Conservation (phyloP, 495 filamentous ascomycete genomes). For the Aspergillus coremiiformis region DNA sequence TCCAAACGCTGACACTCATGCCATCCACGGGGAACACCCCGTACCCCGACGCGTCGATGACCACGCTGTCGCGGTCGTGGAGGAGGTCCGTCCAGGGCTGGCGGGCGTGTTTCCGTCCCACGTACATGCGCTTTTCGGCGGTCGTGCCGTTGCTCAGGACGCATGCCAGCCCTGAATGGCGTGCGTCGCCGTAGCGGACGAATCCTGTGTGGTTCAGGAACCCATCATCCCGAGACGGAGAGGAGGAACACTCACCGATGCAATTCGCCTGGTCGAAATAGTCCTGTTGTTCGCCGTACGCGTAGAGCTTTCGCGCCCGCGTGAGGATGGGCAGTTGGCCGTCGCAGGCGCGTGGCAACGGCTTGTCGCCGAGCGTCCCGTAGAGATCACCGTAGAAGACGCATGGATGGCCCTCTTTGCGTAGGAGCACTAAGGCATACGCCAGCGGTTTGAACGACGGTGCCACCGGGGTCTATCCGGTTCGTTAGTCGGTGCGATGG, state of each 20-base stretch:
- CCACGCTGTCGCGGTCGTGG: conserved; percentile 35
- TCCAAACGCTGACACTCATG: conserved; percentile 54
- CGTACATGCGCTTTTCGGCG: conserved; percentile 50
- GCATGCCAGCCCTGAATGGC: conserved; percentile 49
- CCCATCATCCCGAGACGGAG: too few species aligned
- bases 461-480: conserved; percentile 45
- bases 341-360: conserved; percentile 51
- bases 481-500: too few species aligned
- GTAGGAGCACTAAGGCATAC: conserved; percentile 60
- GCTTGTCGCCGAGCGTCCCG: conserved; percentile 47
- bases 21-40: conserved; percentile 46
- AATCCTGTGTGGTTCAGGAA: too few species aligned
- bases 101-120: conserved; percentile 48
- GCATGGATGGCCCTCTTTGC: conserved; percentile 57
- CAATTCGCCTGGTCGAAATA: conserved; percentile 62
- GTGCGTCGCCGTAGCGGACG: conserved; percentile 53
- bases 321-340: conserved; percentile 52
- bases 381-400: conserved; percentile 72
- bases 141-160: conserved; percentile 49
- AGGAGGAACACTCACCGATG: conserved; percentile 40
- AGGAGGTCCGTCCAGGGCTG: conserved; percentile 59
- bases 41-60: conserved; percentile 49
- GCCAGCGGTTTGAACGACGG: conserved; percentile 53
- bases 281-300: conserved; percentile 59
- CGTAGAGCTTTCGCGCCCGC: conserved; percentile 59